These are phyloP conservation scores for Blastosporella zonata DNA, from an alignment of 1,284 basidiomycete species.

Conservation along the genomic window DNA sequence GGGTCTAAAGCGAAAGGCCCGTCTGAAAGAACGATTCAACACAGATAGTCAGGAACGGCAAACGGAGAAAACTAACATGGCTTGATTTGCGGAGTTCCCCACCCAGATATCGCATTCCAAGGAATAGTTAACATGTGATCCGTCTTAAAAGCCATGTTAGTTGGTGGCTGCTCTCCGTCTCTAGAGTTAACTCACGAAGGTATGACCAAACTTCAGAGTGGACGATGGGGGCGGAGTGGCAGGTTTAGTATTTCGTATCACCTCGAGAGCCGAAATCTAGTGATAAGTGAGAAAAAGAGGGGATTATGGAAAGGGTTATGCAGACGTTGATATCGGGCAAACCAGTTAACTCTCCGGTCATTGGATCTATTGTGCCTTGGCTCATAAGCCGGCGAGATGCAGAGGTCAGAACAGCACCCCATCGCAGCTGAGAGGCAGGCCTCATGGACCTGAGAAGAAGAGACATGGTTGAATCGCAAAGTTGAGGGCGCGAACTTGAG, in stretches of 20 bases:
- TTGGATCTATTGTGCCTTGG: conserved; percentile 14
- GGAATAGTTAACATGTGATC: conserved; percentile 26
- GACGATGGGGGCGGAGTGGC: conserved; percentile 22
- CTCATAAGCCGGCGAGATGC: conserved; percentile 14
- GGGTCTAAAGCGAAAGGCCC: conserved; percentile 78
- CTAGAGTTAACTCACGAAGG: conserved; percentile 18
- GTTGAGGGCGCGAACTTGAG: background rate
- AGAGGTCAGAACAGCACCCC: conserved; percentile 13
- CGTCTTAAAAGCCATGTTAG: conserved; percentile 16
- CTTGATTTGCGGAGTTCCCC: conserved; percentile 20
- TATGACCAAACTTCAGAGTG: conserved; percentile 22
- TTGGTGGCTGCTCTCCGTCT: background rate
- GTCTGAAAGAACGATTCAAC: conserved; percentile 41
- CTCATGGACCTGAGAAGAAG: conserved; percentile 14
- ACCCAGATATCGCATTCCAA: conserved; percentile 22
- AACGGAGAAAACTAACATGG: conserved; percentile 17
- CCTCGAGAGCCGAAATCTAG: conserved; percentile 20
- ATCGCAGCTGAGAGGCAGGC: conserved; percentile 11
- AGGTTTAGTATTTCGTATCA: conserved; percentile 19
- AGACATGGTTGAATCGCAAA: conserved; percentile 14
- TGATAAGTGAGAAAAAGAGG: background rate
- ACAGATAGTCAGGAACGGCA: background rate
- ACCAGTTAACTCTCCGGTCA: conserved; percentile 21
- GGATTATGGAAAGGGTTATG: background rate
- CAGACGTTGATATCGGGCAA: conserved; percentile 23